These are phyloP conservation scores for Metarhizium anisopliae DNA, from an alignment of 2,329 filamentous ascomycete genomes.

Conservation along the genomic window DNA sequence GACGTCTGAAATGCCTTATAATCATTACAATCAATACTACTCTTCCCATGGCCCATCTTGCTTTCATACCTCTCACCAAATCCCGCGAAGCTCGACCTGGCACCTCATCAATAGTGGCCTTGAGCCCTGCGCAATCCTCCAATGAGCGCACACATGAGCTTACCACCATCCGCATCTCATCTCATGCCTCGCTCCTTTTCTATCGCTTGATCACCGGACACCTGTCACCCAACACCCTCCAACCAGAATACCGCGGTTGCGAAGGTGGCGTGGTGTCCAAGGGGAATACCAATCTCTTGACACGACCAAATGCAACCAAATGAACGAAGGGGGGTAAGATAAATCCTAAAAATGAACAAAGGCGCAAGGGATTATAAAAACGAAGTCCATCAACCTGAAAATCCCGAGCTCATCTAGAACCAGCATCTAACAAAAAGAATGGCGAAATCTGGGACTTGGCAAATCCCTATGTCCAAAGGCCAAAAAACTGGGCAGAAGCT, in stretches of 20 bases:
- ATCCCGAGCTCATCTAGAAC: slow-evolving; percentile 1
- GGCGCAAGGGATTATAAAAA: slow-evolving; percentile 1
- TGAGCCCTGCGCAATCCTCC: background rate
- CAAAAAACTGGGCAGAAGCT: slow-evolving; percentile 5
- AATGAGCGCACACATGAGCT: background rate
- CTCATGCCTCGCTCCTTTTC: background rate
- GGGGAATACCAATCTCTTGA: slow-evolving; percentile 1
- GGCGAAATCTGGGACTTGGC: background rate
- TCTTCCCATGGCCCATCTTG: background rate
- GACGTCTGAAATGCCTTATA: background rate
- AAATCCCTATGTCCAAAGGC: background rate
- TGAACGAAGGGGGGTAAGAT: background rate
- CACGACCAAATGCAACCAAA: background rate
- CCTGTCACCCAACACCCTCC: slow-evolving; percentile 3
- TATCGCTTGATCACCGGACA: background rate
- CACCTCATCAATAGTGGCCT: background rate
- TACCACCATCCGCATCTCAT: background rate
- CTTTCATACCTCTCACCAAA: background rate
- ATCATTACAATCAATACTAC: slow-evolving; percentile 7
- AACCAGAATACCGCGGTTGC: background rate
- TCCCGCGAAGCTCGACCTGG: background rate
- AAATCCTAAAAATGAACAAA: background rate
- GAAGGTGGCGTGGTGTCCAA: background rate
- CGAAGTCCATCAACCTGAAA: slow-evolving; percentile 1
- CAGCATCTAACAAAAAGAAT: background rate